Evolutionary conservation across 352 stramenopile species (phyloP).

Genomic region (Thraustochytrium sp.): DNA sequence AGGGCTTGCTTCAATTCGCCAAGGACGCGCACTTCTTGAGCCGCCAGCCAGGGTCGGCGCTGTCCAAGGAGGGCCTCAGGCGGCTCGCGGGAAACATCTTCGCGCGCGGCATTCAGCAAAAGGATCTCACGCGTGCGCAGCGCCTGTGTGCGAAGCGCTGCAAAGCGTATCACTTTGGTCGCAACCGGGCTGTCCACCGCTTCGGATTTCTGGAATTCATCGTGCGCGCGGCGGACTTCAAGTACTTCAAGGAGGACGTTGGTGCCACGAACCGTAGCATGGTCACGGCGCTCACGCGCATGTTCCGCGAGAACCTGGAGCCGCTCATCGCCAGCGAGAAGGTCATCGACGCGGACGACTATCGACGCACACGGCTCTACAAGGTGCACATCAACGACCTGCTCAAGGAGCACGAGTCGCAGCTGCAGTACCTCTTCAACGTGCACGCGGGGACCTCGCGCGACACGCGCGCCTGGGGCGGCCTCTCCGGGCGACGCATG

Average conservation of each 20-base stretch:
- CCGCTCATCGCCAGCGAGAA: neutral
- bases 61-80: neutral
- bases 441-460: neutral
- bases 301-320: neutral
- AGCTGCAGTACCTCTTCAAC: slow-evolving; percentile 1
- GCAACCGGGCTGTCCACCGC: neutral
- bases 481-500: neutral
- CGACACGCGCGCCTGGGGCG: neutral
- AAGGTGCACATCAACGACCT: slow-evolving; percentile 13
- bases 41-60: neutral
- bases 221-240: neutral
- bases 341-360: neutral
- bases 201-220: slow-evolving; percentile 29
- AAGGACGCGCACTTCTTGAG: neutral
- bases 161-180: slow-evolving; percentile 26
- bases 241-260: slow-evolving; percentile 14
- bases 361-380: slow-evolving; percentile 3
- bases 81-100: neutral
- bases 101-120: neutral
- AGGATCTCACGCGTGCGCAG: neutral
- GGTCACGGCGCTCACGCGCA: neutral
- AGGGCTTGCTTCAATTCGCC: neutral
- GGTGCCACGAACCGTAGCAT: neutral
- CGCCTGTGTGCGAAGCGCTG: neutral
- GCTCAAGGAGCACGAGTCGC: neutral